phyloP scores from a whole-genome alignment of 345 rosid species.

The Eucalyptus dawsonii region DNA sequence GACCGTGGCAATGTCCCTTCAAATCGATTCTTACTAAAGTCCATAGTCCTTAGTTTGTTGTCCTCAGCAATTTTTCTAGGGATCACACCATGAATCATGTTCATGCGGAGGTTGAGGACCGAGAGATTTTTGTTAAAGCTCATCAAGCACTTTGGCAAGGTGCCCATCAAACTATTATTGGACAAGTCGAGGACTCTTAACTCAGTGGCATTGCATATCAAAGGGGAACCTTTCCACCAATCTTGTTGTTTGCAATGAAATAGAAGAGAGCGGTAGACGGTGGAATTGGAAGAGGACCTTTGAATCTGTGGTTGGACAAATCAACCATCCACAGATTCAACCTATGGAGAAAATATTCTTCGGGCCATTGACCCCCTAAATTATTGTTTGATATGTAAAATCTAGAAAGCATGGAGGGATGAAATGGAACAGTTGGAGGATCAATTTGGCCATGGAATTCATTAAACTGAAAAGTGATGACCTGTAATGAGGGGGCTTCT shows the following conservation, averaged over 20 bases:
- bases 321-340: background rate
- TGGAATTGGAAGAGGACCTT: background rate
- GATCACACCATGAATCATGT: too few relatives aligned
- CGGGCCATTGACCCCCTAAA: background rate
- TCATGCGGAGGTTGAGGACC: rapidly evolving
- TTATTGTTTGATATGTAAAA: background rate
- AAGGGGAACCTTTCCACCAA: background rate
- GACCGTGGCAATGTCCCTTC: background rate
- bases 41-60: rapidly evolving
- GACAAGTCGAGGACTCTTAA: rapidly evolving
- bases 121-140: too few relatives aligned
- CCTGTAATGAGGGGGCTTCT: background rate
- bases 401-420: background rate
- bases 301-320: background rate
- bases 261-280: rapidly evolving
- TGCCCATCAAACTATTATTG: background rate
- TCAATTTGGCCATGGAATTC: background rate
- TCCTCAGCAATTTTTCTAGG: too few relatives aligned
- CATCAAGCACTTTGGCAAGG: background rate
- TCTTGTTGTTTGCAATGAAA: background rate
- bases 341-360: background rate
- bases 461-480: background rate
- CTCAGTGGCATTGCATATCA: background rate
- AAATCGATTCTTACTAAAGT: rapidly evolving
- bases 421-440: too few relatives aligned